Base-by-base conservation (phyloP, 352 stramenopile species). In the Phytophthora tentaculata region DNA sequence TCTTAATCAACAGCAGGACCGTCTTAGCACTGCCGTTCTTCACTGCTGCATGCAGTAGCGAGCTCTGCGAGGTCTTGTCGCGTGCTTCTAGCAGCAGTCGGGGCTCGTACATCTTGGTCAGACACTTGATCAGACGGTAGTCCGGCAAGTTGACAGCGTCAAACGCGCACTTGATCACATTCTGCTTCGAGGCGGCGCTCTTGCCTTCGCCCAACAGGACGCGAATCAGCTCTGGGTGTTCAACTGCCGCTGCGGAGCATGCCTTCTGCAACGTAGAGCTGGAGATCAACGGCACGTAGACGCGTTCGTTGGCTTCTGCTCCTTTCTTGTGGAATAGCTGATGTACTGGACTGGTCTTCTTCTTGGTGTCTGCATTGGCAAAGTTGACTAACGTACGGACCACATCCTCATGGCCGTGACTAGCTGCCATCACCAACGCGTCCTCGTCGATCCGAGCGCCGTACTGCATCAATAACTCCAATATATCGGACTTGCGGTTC, bases 401-500 rank as follows among this genome's bases (percentile, higher is more conserved):
- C 14, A 90, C 74, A 26, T 80, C 61, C 6, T 71, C 67, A 56
- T 88, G 64, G 28, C 83, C 83, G 3, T 66, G 56, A 52, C 71
- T 78, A 26, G 73, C 63, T 1, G 81, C 74, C 28, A 79, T 74
- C 47, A 86, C 67, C 20, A 94, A 69, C 14, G 81, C 74, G 13
- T 90, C 81, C 16, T 91, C 85, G 57, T 94, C 85, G 17, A 90
- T 76, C 2, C 29, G 55, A 0, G 83, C 83, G 17, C 85, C 85
- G 45, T 88, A 76, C 26, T 87, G 79, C 37, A 94, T 71, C 67
- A 94, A 63, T 16, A 92, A 29, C 55, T 88, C 77, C 9, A 90
- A 48, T 17, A 90, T 66, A 54, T 86, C 79, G 4, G 62, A 19
- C 65, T 78, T 79, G 39, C 74, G 74, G 29, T 69, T 74, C 51